Conservation (phyloP, 2,329 filamentous ascomycete species). For the Trichoderma sp. region DNA sequence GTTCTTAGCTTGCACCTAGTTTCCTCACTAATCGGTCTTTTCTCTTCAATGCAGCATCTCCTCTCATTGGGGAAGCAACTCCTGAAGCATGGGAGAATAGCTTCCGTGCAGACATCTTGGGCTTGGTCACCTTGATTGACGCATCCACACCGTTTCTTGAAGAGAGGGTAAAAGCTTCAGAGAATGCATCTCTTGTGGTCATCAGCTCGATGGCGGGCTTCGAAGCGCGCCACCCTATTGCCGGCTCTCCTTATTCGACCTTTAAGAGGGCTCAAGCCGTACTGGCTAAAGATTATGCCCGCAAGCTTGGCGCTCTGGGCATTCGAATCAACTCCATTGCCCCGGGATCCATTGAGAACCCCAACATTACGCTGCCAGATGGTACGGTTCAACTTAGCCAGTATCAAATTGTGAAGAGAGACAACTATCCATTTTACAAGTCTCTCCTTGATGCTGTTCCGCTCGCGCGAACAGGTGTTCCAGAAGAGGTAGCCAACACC, state of each 20-base stretch:
- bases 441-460: conserved; percentile 21
- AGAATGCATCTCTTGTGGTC: conserved; percentile 28
- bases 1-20: no score
- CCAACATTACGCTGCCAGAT: conserved; percentile 20
- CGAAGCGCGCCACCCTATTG: conserved; percentile 19
- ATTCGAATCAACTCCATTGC: conserved; percentile 28
- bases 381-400: conserved; percentile 26
- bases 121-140: conserved; percentile 27
- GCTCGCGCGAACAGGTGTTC: conserved; percentile 21
- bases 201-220: conserved; percentile 29
- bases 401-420: conserved; percentile 17
- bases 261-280: conserved; percentile 29
- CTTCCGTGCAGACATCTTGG: conserved; percentile 28
- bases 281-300: conserved; percentile 27
- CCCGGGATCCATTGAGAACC: conserved; percentile 26
- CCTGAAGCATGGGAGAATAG: conserved; percentile 27
- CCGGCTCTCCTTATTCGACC: conserved; percentile 25
- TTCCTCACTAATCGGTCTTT: neutral
- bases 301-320: conserved; percentile 25
- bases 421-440: conserved; percentile 19
- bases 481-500: conserved; percentile 27
- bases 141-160: conserved; percentile 23
- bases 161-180: conserved; percentile 16
- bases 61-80: conserved; percentile 15
- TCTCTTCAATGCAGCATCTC: conserved; percentile 20